These are phyloP conservation scores for Dispira simplex DNA, from an alignment of 192 early-diverging fungal species.

Conservation along the genomic window DNA sequence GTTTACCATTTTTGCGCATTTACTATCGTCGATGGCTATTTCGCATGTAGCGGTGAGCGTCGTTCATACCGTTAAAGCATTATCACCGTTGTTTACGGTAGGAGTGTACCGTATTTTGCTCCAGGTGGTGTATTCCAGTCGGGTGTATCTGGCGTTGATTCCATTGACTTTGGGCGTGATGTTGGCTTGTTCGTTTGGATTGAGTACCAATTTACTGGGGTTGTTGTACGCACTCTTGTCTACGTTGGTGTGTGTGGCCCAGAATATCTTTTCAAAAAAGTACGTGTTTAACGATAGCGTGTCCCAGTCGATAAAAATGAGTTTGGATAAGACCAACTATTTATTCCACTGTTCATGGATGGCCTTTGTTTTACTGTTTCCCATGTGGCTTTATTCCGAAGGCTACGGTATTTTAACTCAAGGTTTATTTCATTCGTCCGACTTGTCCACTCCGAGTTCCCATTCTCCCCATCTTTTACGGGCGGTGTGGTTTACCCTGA, in stretches of 20 bases:
- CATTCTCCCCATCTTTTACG: constrained; percentile 5
- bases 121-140: constrained; percentile 41
- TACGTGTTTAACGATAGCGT: constrained; percentile 39
- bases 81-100: constrained; percentile 84
- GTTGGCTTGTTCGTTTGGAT: constrained; percentile 61
- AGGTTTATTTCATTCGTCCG: constrained; percentile 8
- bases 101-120: constrained; percentile 55
- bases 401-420: constrained; percentile 21
- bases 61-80: constrained; percentile 82
- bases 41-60: constrained; percentile 64
- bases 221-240: constrained; percentile 59
- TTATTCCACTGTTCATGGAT: constrained; percentile 63
- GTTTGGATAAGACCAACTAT: constrained; percentile 77
- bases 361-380: constrained; percentile 62
- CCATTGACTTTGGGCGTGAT: constrained; percentile 80
- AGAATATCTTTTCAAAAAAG: constrained; percentile 78
- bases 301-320: constrained; percentile 28
- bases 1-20: constrained; percentile 77
- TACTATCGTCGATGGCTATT: constrained; percentile 64
- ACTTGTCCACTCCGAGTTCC: not conserved
- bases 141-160: constrained; percentile 61
- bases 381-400: constrained; percentile 67
- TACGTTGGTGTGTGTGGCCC: constrained; percentile 66
- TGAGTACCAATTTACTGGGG: constrained; percentile 54
- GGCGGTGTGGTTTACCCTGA: constrained; percentile 21